A percentile compares a stretch with the other conserved stretches of the same genome.
Evolutionary conservation across 108 stramenopile species (phyloP).

Genomic region (Fragilariopsis cylindrus): DNA sequence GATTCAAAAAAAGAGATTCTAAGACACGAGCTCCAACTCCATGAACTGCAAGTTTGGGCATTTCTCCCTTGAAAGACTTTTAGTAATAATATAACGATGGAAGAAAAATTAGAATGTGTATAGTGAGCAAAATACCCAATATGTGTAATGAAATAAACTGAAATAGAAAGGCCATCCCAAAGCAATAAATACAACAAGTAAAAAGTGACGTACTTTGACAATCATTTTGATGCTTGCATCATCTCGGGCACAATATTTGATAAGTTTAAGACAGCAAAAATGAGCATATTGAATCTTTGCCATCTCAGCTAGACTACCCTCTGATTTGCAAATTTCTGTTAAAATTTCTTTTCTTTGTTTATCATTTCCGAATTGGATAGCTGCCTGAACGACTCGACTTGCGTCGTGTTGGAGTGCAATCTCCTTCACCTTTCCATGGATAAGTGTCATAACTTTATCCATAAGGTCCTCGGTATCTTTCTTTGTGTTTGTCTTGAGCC

Average conservation of each 20-base stretch:
- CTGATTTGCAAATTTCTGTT: conserved; percentile 52
- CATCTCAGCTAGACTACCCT: conserved; percentile 66
- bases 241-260: conserved; percentile 78
- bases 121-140: not conserved
- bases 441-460: conserved; percentile 69
- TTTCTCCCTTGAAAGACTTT: conserved; percentile 73
- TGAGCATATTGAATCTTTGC: conserved; percentile 91
- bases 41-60: conserved; percentile 85
- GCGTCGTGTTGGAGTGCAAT: conserved; percentile 93
- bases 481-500: conserved; percentile 69
- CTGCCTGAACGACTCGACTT: conserved; percentile 86
- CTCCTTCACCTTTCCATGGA: conserved; percentile 72
- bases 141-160: conserved; percentile 14
- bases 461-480: conserved; percentile 64
- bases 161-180: not conserved
- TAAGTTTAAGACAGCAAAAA: conserved; percentile 88
- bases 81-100: conserved; percentile 13
- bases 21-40: conserved; percentile 85
- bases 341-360: conserved; percentile 59
- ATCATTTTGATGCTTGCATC: conserved; percentile 61
- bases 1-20: conserved; percentile 74
- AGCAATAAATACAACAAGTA: conserved; percentile 1
- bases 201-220: conserved; percentile 61
- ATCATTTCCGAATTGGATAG: conserved; percentile 79
- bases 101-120: conserved; percentile 14